Percentiles rank a stretch among this genome's conserved stretches.
phyloP scores from a whole-genome alignment of 2,329 filamentous ascomycete genomes.

The Phaeosphaeriaceae sp. region DNA sequence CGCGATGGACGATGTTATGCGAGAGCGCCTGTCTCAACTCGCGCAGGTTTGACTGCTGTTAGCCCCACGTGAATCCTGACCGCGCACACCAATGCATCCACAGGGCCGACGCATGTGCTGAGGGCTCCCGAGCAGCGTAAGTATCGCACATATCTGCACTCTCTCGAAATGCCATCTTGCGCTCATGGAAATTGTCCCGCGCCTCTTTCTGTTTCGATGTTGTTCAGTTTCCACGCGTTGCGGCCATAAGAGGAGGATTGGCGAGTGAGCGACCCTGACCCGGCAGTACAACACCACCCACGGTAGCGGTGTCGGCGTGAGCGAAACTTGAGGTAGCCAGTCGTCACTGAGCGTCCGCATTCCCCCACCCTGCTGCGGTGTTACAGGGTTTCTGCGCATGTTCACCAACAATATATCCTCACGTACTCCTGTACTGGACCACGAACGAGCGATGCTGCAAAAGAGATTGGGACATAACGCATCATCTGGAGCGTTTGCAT shows the following conservation, averaged over 20 bases:
- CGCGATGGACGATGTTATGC: background rate
- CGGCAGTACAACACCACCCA: background rate
- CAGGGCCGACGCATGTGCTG: background rate
- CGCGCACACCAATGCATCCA: background rate
- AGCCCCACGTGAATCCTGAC: background rate
- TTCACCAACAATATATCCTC: background rate
- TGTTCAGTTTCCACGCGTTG: background rate
- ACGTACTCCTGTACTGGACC: background rate
- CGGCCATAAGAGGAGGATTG: background rate
- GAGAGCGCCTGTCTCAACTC: background rate
- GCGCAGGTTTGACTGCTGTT: background rate
- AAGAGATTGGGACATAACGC: background rate
- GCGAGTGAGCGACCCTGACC: background rate
- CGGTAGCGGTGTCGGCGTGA: background rate
- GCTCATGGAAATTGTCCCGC: background rate
- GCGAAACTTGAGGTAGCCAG: background rate
- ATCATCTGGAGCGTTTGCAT: background rate
- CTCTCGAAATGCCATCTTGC: background rate
- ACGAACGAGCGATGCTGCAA: background rate
- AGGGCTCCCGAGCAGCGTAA: background rate
- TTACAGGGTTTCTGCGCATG: background rate
- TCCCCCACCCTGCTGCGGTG: background rate
- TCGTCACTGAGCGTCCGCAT: background rate
- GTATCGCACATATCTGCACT: background rate
- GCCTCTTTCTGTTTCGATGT: too few species aligned